Evolutionary conservation across 805 yeast genomes (phyloP), one percentile per base, ranked within the genome.

Genomic region (Candida endomychidarum): DNA sequence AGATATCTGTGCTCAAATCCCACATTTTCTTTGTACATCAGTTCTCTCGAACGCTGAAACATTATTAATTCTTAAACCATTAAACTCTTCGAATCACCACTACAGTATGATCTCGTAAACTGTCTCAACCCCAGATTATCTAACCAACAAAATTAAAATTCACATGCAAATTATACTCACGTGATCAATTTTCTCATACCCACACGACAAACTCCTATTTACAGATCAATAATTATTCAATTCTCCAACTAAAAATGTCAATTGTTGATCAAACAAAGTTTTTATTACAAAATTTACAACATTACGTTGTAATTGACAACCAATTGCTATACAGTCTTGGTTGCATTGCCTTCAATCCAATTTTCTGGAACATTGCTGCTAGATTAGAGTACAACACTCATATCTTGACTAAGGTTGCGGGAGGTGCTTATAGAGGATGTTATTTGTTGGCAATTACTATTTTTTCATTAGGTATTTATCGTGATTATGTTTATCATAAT

Each of bases 281-380:
- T 38, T 45, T 59, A 31, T 36, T 46, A 11, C 37, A 33, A 22
- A 51, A 60, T 39, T 44, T 54, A 12, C 23, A 20, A 14, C 38
- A 42, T 12, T 64, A 57, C 44, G 47, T 63, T 15, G 50, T 46
- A 19, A 40, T 54, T 29, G 50, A 56, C 27, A 33, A 48, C 20
- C 46, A 52, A 38, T 46, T 63, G 39, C 37, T 46, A 24, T 60
- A 43, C 43, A 78, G 91, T 4, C 58, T 86, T 20, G 74, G 71
- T 7, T 77, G 85, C 21, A 85, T 93, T 51, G 80, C 82, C 11
- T 90, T 93, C 77, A 93, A 93, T 60, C 99, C 99, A 12, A 77
- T 86, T 22, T 91, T 90, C 59, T 93, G 99, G 99, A 93, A 93
- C 61, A 74, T 84, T 42, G 95, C 78, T 16, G 99, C 99, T 5